phyloP scores from a whole-genome alignment of 129 eudicot species.

The Smallanthus sonchifolius region DNA sequence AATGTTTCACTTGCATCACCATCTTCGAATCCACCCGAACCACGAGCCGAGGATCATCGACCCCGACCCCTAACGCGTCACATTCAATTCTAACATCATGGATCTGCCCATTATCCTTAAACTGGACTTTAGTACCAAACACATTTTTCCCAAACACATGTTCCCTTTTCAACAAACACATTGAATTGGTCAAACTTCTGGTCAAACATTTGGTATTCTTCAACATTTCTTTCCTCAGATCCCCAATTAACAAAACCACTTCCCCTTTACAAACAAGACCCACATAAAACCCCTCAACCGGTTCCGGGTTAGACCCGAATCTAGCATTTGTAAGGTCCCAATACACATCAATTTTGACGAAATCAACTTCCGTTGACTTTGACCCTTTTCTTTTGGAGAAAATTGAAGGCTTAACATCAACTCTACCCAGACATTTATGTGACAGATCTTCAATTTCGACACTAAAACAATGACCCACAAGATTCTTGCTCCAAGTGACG shows the following conservation, averaged over 20 bases:
- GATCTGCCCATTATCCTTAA: conserved; percentile 52
- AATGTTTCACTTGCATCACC: conserved; percentile 69
- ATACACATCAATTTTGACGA: conserved; percentile 46
- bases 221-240: conserved; percentile 62
- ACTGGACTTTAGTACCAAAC: conserved; percentile 57
- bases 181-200: conserved; percentile 29
- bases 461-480: conserved; percentile 79
- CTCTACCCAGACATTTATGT: conserved; percentile 45
- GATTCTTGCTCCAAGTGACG: conserved; percentile 62
- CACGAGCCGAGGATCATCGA: conserved; percentile 51
- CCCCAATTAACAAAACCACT: conserved; percentile 65
- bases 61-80: conserved; percentile 31
- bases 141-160: conserved; percentile 67
- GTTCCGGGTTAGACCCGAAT: conserved; percentile 79
- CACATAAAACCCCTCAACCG: conserved; percentile 58
- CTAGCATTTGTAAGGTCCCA: conserved; percentile 78
- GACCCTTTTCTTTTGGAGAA: conserved; percentile 74
- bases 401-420: conserved; percentile 73
- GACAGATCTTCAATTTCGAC: conserved; percentile 55
- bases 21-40: conserved; percentile 51
- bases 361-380: conserved; percentile 44
- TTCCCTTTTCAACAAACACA: conserved; percentile 56
- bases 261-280: conserved; percentile 56
- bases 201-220: conserved; percentile 46
- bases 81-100: conserved; percentile 74